These are phyloP conservation scores for Wallacemonas sp. DNA, from an alignment of 208 protist genomes.

Conservation along the genomic window DNA sequence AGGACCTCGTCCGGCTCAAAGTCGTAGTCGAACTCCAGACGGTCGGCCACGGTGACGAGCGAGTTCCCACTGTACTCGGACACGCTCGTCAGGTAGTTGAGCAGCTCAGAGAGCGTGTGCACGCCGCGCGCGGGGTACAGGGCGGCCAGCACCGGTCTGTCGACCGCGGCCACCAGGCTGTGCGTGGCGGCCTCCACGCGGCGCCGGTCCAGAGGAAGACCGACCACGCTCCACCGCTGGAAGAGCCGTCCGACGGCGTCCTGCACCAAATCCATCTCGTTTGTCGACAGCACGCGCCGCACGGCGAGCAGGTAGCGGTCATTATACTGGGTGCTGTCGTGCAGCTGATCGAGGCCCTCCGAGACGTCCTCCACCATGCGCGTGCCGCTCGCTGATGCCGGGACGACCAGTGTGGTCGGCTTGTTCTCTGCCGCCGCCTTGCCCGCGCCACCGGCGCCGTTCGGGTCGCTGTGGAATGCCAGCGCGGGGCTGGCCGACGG, in stretches of 20 bases:
- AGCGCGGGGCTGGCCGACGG: neutral
- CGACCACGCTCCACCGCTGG: conserved; percentile 36
- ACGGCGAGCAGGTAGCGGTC: conserved; percentile 68
- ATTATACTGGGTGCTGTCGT: conserved; percentile 60
- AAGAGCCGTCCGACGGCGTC: conserved; percentile 74
- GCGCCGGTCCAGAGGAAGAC: conserved; percentile 55
- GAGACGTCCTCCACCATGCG: conserved; percentile 78
- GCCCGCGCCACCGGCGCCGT: neutral
- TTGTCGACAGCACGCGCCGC: conserved; percentile 57
- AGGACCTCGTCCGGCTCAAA: conserved; percentile 62
- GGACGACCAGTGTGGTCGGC: neutral
- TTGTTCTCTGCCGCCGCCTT: too few relatives aligned
- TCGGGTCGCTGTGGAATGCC: neutral
- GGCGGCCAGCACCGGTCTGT: conserved; percentile 62
- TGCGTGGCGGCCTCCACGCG: conserved; percentile 65
- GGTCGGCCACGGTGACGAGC: conserved; percentile 61
- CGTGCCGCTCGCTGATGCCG: conserved; percentile 31
- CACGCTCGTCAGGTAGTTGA: conserved; percentile 77
- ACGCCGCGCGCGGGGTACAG: conserved; percentile 80
- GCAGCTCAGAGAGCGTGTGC: conserved; percentile 54
- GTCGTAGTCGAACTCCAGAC: conserved; percentile 66
- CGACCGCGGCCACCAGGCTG: conserved; percentile 49
- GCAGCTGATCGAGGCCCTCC: conserved; percentile 57
- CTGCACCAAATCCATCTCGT: conserved; percentile 64
- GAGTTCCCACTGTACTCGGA: conserved; percentile 69